Evolutionary conservation across 257 asterid species (phyloP).

Genomic region (Nicotiana undulata): DNA sequence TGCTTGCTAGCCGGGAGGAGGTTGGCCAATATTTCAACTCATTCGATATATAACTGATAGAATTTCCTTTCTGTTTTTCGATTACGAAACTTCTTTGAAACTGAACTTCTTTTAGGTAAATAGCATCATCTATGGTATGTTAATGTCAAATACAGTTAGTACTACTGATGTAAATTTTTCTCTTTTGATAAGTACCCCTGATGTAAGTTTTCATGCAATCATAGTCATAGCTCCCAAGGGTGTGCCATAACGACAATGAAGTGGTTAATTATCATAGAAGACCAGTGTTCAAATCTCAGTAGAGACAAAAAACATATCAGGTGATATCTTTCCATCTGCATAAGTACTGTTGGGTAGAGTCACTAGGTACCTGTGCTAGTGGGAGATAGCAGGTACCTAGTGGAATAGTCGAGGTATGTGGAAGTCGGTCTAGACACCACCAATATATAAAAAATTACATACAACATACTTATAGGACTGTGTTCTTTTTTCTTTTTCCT

Average conservation of each 20-base stretch:
- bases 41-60: constrained; percentile 1
- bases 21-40: constrained; percentile 24
- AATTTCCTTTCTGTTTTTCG: not conserved
- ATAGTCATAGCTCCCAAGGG: not conserved
- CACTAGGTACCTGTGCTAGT: not conserved
- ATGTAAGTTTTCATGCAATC: not conserved
- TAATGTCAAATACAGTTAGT: not conserved
- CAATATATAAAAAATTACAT: not conserved
- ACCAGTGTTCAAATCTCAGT: not conserved
- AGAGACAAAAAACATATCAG: not conserved
- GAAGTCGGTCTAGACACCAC: not conserved
- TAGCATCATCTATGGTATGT: not conserved
- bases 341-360: not conserved
- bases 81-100: not conserved
- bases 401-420: not conserved
- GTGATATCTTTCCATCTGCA: not conserved
- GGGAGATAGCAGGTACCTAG: not conserved
- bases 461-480: not conserved
- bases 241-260: not conserved
- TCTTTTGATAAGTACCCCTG: not conserved
- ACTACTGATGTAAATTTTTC: not conserved
- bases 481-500: not conserved
- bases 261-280: not conserved
- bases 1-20: constrained; percentile 99
- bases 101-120: not conserved